Base-by-base conservation (phyloP, 352 stramenopile species). In the Blastocystis sp. region DNA sequence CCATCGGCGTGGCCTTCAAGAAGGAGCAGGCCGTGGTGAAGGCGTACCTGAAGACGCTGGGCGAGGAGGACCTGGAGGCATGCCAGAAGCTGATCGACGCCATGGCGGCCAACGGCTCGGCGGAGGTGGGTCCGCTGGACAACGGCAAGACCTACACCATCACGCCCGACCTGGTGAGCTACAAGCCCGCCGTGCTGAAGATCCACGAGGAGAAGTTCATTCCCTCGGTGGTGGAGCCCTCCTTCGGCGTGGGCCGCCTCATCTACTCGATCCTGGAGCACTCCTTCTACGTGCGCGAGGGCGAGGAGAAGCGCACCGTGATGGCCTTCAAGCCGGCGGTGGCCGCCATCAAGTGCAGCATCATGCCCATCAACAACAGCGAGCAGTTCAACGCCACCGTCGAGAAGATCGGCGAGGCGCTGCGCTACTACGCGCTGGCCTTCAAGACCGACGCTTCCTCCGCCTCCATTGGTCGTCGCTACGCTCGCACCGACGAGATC, bases 201-300 rank as follows among this genome's bases (percentile, higher is more conserved):
- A 94, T 99, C 71, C 94, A 95, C 82, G 88, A 90, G 56, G 93
- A 97, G 88, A 98, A 98, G 91, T 99, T 98, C 89, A 97, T 96
- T 88, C 97, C 96, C 65, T 98, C 93, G 89, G 96, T 99, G 52
- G 98, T 99, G 89, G 96, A 99, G 91, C 96, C 96, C 34, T 98
- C 96, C 40, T 99, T 99, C 90, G 97, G 97, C 81, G 98, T 99
- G 82, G 96, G 96, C 70, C 95, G 96, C 78, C 94, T 99, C 84
- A 91, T 99, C 48, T 98, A 98, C 86, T 96, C 96, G 21, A 91
- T 99, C 23, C 94, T 99, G 74, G 96, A 99, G 91, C 96, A 99
- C 93, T 97, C 94, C 76, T 99, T 99, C 89, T 98, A 95, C 87
- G 92, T 95, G 78, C 92, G 97, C 80, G 94, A 98, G 88, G 93